These are phyloP conservation scores for Rhodofomes roseus DNA, from an alignment of 1,284 basidiomycete genomes.

Conservation along the genomic window DNA sequence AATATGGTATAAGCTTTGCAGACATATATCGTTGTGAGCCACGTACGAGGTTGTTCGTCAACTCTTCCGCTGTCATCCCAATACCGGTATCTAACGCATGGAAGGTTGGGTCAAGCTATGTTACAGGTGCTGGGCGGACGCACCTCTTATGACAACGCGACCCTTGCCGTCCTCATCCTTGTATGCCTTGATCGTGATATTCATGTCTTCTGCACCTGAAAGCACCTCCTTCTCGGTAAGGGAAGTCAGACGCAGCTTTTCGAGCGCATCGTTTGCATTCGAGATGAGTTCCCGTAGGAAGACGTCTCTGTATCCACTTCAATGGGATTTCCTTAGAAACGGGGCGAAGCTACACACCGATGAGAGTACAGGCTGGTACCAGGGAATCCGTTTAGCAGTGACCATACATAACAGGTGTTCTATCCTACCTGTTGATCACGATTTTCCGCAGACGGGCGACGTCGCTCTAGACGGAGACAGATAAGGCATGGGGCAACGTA, in stretches of 20 bases:
- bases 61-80: slow-evolving; percentile 87
- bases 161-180: slow-evolving; percentile 64
- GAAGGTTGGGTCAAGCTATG: not conserved
- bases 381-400: not conserved
- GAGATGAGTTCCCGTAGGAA: slow-evolving; percentile 93
- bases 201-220: slow-evolving; percentile 68
- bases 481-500: not conserved
- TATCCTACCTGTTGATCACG: slow-evolving; percentile 78
- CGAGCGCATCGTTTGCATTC: slow-evolving; percentile 92
- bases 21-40: not conserved
- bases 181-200: slow-evolving; percentile 82
- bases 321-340: not conserved
- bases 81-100: slow-evolving; percentile 77
- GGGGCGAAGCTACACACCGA: slow-evolving; percentile 40
- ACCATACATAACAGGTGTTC: not conserved
- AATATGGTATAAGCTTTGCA: not conserved
- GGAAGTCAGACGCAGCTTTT: slow-evolving; percentile 84
- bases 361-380: slow-evolving; percentile 63
- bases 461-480: slow-evolving; percentile 65
- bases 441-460: slow-evolving; percentile 88
- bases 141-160: slow-evolving; percentile 78
- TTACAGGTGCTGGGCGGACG: slow-evolving; percentile 12
- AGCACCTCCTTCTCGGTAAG: slow-evolving; percentile 77
- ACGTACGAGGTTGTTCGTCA: slow-evolving; percentile 66
- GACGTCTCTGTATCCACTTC: slow-evolving; percentile 60